phyloP scores from a whole-genome alignment of 2,329 filamentous ascomycete genomes.

The Penicillium italicum region DNA sequence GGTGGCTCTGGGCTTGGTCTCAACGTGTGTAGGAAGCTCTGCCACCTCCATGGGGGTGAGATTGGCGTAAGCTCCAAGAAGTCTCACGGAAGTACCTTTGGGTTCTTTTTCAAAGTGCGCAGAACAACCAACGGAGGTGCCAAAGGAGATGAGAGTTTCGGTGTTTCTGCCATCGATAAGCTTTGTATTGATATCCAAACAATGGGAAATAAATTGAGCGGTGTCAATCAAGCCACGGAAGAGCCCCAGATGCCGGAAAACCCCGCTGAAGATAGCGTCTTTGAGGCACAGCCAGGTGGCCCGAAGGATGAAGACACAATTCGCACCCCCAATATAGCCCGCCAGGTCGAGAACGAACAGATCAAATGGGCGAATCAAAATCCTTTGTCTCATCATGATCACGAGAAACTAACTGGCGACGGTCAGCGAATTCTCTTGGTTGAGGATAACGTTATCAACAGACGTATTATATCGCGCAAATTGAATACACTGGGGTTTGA shows the following conservation, averaged over 20 bases:
- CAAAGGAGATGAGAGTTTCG: neutral
- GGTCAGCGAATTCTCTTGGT: conserved; percentile 37
- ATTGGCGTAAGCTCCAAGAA: conserved; percentile 65
- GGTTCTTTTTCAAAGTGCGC: conserved; percentile 54
- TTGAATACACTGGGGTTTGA: conserved; percentile 36
- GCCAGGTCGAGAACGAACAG: neutral
- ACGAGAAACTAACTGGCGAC: neutral
- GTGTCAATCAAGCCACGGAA: conserved; percentile 8
- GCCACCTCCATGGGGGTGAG: conserved; percentile 74
- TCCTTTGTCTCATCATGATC: neutral
- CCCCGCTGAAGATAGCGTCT: conserved; percentile 12
- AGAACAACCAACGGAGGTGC: conserved; percentile 6
- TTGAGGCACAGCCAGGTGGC: conserved; percentile 9
- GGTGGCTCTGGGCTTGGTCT: conserved; percentile 75
- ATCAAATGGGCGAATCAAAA: neutral
- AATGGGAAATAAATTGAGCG: conserved; percentile 19
- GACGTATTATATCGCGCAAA: conserved; percentile 38
- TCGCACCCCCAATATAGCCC: conserved; percentile 11
- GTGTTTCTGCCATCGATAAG: conserved; percentile 12
- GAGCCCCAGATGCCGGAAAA: conserved; percentile 13
- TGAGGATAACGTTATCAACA: conserved; percentile 46
- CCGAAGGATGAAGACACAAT: conserved; percentile 3
- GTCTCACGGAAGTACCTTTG: conserved; percentile 56
- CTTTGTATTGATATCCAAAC: conserved; percentile 18
- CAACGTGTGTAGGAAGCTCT: conserved; percentile 75